Percentiles rank a stretch among this genome's conserved stretches.
Evolutionary conservation across 1,284 basidiomycete species (phyloP).

Genomic region (Apiotrichum sp.): DNA sequence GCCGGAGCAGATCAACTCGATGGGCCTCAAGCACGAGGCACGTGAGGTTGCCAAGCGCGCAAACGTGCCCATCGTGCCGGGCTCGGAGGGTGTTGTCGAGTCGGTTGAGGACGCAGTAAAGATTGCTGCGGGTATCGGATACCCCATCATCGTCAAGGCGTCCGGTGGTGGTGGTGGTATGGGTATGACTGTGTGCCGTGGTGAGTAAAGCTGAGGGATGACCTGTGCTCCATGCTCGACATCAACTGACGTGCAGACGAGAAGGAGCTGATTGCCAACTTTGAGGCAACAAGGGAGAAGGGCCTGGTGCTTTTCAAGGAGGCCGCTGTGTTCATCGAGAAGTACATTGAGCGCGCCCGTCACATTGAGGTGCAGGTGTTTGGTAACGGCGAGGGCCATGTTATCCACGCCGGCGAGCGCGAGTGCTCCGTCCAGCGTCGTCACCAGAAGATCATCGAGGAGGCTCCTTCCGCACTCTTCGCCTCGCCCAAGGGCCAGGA

Average conservation of each 20-base stretch:
- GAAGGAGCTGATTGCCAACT: constrained; percentile 50
- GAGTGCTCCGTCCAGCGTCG: constrained; percentile 66
- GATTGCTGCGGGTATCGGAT: constrained; percentile 52
- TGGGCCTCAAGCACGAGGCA: constrained; percentile 63
- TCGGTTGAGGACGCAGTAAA: constrained; percentile 51
- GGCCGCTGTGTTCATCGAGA: constrained; percentile 58
- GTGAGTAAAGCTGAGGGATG: constrained; percentile 38
- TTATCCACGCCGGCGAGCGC: constrained; percentile 62
- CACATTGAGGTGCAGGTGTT: constrained; percentile 69
- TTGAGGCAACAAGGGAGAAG: constrained; percentile 34
- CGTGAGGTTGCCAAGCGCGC: constrained; percentile 52
- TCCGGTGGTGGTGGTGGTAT: constrained; percentile 67
- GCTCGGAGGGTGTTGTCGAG: constrained; percentile 51
- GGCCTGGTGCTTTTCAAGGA: constrained; percentile 53
- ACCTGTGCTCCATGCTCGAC: constrained; percentile 4
- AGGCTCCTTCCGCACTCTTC: constrained; percentile 53
- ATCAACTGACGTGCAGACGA: constrained; percentile 42
- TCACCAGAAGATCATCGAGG: constrained; percentile 70
- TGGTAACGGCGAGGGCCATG: constrained; percentile 56
- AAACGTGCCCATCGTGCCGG: constrained; percentile 57
- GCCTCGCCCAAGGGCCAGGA: constrained; percentile 36
- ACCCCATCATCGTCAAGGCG: constrained; percentile 55
- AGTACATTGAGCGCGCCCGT: constrained; percentile 54
- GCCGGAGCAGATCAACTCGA: constrained; percentile 52
- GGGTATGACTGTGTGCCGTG: constrained; percentile 59